Evolutionary conservation across 2,329 filamentous ascomycete genomes (phyloP), one percentile per base, ranked within the genome.

Genomic region (Sclerotinia borealis): DNA sequence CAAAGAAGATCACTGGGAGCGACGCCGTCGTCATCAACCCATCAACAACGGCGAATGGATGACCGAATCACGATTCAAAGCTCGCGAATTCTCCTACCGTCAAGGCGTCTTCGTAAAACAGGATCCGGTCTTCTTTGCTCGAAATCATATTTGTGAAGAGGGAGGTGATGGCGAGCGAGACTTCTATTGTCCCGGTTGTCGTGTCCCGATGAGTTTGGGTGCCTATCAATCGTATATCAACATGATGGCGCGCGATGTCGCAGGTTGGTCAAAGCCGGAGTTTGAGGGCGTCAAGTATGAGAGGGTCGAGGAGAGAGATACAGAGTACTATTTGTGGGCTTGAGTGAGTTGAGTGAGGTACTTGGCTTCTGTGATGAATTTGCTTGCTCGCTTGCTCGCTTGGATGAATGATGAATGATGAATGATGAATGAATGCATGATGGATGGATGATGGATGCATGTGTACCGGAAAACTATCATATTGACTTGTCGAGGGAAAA

Each of bases 111-210:
- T 58, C 22, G 54, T 45, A 10, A 43, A 11, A 25, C 54, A 58
- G 2, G 54, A 58, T 45, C 54, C 54, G n/a, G n/a, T 17, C 0
- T 45, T 45, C 13, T 58, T 45, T 17, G 5, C 7, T 13, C 22
- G 13, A 25, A n/a, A 17, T 25, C 54, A 58, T 8, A n/a, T 34
- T 58, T 58, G 39, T 31, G 27, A 45, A n/a, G 41, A 45, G 45
- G 10, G 13, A 17, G 29, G 15, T 4, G 13, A 11, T 10, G n/a
- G n/a, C 7, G 54, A 45, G n/a, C 22, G 25, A 22, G 29, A 58
- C 34, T 58, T 58, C n/a, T 45, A 58, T 17, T 58, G 54, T 58
- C 13, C 54, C 4, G 54, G 54, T 34, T 58, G 54, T 58, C 54
- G 34, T 58, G 39, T 19, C 8, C 27, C n/a, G 3, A 58, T 58